Percentiles rank a stretch among this genome's conserved stretches.
Conservation (phyloP, 768 basidiomycete species). For the Cantharellus anzutake region DNA sequence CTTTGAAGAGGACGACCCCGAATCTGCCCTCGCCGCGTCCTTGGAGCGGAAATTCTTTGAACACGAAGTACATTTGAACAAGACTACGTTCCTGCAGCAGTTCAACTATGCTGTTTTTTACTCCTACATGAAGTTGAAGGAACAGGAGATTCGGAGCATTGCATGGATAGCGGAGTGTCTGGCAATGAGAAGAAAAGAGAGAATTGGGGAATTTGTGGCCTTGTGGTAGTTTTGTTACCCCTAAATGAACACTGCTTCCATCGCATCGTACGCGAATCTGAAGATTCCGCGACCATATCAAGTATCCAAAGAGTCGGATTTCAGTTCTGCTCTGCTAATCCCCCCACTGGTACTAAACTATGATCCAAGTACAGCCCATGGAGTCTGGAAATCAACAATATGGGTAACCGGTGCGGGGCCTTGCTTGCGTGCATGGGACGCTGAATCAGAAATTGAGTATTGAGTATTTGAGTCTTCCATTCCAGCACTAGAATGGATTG, state of each 20-base stretch:
- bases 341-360: too few species aligned
- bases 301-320: too few species aligned
- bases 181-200: conserved; percentile 86
- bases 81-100: conserved; percentile 86
- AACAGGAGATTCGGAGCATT: conserved; percentile 75
- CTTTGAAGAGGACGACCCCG: conserved; percentile 20
- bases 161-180: conserved; percentile 98
- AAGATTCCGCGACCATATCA: too few species aligned
- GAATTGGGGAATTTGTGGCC: conserved; percentile 89
- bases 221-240: conserved; percentile 38
- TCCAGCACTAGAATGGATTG: too few species aligned
- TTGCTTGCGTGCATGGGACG: too few species aligned
- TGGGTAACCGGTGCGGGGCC: too few species aligned
- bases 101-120: conserved; percentile 92
- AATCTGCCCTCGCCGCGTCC: conserved; percentile 34
- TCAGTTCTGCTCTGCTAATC: too few species aligned
- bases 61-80: conserved; percentile 86
- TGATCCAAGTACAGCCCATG: too few species aligned
- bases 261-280: too few species aligned
- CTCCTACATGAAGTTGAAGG: conserved; percentile 80
- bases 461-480: too few species aligned
- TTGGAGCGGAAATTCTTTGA: conserved; percentile 92
- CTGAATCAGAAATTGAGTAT: too few species aligned
- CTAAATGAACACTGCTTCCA: neutral
- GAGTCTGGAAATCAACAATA: too few species aligned